phyloP scores from a whole-genome alignment of 176 grass and related monocot species.

The Carex littledalei region DNA sequence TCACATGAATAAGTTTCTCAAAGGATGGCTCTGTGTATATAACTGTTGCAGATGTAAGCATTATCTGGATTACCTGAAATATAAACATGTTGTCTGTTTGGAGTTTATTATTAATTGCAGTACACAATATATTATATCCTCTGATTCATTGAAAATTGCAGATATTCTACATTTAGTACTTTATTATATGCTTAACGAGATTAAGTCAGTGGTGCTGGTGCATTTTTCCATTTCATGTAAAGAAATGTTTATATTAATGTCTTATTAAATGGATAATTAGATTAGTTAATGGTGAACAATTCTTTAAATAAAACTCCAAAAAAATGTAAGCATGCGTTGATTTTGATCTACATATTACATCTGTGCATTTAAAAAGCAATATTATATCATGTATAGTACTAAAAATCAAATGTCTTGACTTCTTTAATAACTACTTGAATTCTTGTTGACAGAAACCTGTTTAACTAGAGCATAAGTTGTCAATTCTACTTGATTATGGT shows the following conservation, averaged over 20 bases:
- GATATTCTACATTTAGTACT: not conserved
- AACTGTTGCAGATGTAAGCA: not conserved
- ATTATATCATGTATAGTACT: not conserved
- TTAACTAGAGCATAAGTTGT: not conserved
- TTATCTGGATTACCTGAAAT: not conserved
- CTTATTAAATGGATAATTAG: not conserved
- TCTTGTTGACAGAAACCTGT: not conserved
- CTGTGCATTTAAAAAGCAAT: not conserved
- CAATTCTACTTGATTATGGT: not conserved
- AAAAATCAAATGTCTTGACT: not conserved
- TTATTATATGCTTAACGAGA: not conserved
- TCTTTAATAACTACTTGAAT: not conserved
- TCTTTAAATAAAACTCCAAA: not conserved
- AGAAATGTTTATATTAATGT: not conserved
- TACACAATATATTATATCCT: not conserved
- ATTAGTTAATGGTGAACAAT: not conserved
- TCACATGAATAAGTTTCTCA: not conserved
- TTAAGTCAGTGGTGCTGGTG: not conserved
- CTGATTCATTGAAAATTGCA: not conserved
- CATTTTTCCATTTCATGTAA: not conserved
- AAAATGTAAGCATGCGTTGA: not conserved
- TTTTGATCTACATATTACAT: not conserved
- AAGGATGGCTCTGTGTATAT: not conserved
- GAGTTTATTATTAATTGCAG: not conserved
- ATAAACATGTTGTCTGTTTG: not conserved